A percentile compares a stretch with the other conserved stretches of the same genome.
phyloP scores from a whole-genome alignment of 2,329 filamentous ascomycete species.

The Paecilomyces sp. region DNA sequence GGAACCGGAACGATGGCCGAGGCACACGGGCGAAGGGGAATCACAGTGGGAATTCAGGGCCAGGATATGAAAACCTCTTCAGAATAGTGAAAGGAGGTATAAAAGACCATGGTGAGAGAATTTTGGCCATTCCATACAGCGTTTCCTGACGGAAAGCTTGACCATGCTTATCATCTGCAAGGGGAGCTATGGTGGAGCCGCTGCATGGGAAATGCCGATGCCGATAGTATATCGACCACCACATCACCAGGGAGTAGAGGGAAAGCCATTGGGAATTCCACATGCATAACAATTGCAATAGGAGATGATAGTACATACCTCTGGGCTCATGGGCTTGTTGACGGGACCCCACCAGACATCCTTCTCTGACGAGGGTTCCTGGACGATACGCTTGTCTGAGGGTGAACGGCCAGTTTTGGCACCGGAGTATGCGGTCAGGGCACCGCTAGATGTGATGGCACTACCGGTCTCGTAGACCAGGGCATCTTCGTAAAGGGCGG shows the following conservation, averaged over 20 bases:
- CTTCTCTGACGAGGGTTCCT: constrained; percentile 81
- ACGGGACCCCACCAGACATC: constrained; percentile 99
- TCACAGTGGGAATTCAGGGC: neutral
- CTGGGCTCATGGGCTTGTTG: constrained; percentile 96
- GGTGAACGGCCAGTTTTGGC: constrained; percentile 97
- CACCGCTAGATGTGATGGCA: constrained; percentile 92
- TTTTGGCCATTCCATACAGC: neutral
- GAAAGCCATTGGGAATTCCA: constrained; percentile 5
- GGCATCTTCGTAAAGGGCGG: constrained; percentile 97
- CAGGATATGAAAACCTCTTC: constrained; percentile 5
- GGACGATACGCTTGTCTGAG: constrained; percentile 93
- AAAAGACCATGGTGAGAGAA: neutral
- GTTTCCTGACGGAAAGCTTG: neutral
- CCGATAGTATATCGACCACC: constrained; percentile 9
- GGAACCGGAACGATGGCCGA: constrained; percentile 5
- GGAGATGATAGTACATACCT: constrained; percentile 58
- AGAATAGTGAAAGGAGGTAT: constrained; percentile 2
- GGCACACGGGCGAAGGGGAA: neutral
- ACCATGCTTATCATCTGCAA: constrained; percentile 1
- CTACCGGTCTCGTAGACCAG: constrained; percentile 96
- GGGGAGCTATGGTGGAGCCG: neutral
- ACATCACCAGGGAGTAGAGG: neutral
- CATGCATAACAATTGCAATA: constrained; percentile 4
- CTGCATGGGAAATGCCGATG: constrained; percentile 3
- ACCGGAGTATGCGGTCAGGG: constrained; percentile 93